Evolutionary conservation across 2,329 filamentous ascomycete genomes (phyloP), one percentile per base, ranked within the genome.

Genomic region (Penicillium verrucosum): DNA sequence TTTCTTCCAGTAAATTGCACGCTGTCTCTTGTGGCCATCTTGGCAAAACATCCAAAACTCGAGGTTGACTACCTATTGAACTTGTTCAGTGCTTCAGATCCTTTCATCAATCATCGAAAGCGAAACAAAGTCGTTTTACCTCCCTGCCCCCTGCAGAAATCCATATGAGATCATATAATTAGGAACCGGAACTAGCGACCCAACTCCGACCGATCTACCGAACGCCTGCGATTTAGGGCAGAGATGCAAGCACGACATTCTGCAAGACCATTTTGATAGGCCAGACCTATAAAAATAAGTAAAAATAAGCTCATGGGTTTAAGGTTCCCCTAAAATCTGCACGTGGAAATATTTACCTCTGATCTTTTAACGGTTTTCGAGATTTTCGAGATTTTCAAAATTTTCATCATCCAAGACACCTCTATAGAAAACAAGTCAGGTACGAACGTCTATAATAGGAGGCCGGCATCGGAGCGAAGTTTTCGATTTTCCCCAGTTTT

Each of bases 381-480:
- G 7, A 32, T 23, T 34, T 34, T 32, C 21, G 21, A 16, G 7
- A 32, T 23, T 34, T 34, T 32, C 21, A 21, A 16, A 4, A 32
- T 23, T 34, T 34, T 32, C 21, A 21, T 21, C 43, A 21, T 32
- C n/a, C 25, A 27, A 8, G 21, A 34, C 18, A 1, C 6, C 7
- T 34, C 11, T 4, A 2, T 10, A 46, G 12, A 46, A 32, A 45
- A 32, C 1, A 29, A 3, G 21, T 8, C 5, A 46, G 43, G 29
- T 34, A 4, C 7, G 7, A 45, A 32, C 8, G 18, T 30, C 38
- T 44, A 12, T 23, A 51, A 51, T 16, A 40, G 34, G 25, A 46
- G 52, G 36, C 54, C 54, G 54, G 48, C 54, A 56, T 56, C 54
- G 54, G 54, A 56, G 54, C 27, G 54, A 56, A 56, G 54, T 52